Evolutionary conservation across 768 basidiomycete species (phyloP), one percentile per base, ranked within the genome.

Genomic region (Boletus barrowsii): DNA sequence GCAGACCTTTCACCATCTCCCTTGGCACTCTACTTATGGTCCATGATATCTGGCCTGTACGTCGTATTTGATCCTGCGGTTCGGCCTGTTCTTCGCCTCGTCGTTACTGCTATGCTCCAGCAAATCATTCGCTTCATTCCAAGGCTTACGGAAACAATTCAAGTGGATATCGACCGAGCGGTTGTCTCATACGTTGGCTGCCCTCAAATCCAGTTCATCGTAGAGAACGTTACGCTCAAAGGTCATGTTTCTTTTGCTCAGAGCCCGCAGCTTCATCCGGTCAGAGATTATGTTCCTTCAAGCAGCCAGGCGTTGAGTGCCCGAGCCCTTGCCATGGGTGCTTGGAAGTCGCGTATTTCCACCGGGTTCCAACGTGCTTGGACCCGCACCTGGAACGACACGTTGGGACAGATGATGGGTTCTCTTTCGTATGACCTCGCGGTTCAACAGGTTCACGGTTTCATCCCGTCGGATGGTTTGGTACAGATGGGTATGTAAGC

Each of bases 341-440:
- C 81, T n/a, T 87, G 83, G 86, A 84, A 79, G 58, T 79, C 76
- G 32, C 79, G 84, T 29, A 67, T 89, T 50, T 76, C 75, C 35
- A 78, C 77, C 45, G 83, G 87, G 55, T 73, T 88, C 47, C 76
- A 75, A 43, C 75, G 88, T 52, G 81, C 87, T 24, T 79, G 87
- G 75, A 82, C 84, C 47, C 77, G 81, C 50, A 87, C 87, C 40
- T 83, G 87, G 75, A 84, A 87, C 56, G 76, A 82, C 49, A 87
- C 87, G 24, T 79, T 86, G 75, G 87, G 84, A 13, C 77, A 75
- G 39, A 84, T 83, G 45, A 79, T 78, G 49, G 88, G 84, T 18
- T 76, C 77, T 13, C 78, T 80, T 3, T 75, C 76, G 5, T 68
- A 88, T 47, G 72, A 76, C 46, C 65, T 89, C 40, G 77, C 72